phyloP scores from a whole-genome alignment of 345 rosid species.

The Rhodamnia rubescens region DNA sequence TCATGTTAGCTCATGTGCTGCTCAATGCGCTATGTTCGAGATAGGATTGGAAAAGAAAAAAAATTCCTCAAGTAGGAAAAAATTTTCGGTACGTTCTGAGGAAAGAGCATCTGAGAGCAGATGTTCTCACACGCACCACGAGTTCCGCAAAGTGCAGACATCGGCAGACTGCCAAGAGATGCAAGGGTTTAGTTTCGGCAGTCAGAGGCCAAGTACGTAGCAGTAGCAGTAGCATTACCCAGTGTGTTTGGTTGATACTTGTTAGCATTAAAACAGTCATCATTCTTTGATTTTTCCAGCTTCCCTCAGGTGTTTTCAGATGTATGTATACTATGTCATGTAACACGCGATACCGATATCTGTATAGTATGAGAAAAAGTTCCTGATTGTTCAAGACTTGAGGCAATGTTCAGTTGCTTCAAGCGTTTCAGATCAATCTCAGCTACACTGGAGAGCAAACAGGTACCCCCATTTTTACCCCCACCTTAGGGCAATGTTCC shows the following conservation, averaged over 20 bases:
- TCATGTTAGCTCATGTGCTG: slow-evolving; percentile 84
- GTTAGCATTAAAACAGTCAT: not conserved
- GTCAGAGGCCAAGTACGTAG: not conserved
- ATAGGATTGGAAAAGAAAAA: not conserved
- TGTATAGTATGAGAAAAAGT: not conserved
- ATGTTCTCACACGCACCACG: not conserved
- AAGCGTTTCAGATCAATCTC: not conserved
- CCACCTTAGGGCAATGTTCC: not conserved
- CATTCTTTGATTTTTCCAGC: not conserved
- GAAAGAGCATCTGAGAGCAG: not conserved
- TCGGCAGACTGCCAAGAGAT: not conserved
- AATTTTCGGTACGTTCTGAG: not conserved
- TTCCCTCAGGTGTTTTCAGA: not conserved
- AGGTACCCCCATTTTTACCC: not conserved
- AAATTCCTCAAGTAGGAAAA: not conserved
- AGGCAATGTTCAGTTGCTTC: not conserved
- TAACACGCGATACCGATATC: not conserved
- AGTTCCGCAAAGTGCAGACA: not conserved
- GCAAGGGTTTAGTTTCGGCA: not conserved
- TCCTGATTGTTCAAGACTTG: not conserved
- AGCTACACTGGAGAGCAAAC: not conserved
- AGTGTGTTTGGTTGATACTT: not conserved
- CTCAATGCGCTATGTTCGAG: slow-evolving; percentile 49
- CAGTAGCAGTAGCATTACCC: not conserved
- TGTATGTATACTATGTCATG: not conserved